A percentile compares a stretch with the other conserved stretches of the same genome.
Conservation (phyloP, 371 early-diverging fungal species). For the Lichtheimia ornata region DNA sequence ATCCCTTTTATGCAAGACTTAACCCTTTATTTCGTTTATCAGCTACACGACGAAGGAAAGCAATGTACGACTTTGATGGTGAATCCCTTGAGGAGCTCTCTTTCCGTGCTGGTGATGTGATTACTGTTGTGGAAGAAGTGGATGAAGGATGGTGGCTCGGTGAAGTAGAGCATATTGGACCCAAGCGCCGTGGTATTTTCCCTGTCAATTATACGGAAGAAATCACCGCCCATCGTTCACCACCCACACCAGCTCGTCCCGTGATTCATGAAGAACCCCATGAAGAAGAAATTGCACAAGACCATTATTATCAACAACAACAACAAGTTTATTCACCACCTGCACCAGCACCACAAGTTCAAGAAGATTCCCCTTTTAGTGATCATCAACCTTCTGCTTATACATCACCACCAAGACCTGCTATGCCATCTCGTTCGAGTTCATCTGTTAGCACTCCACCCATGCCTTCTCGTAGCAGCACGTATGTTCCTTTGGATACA, state of each 20-base stretch:
- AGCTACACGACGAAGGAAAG: conserved; percentile 37
- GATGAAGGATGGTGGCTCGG: conserved; percentile 92
- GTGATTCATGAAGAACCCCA: conserved; percentile 14
- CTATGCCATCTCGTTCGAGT: conserved; percentile 5
- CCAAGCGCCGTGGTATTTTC: conserved; percentile 67
- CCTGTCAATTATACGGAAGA: conserved; percentile 81
- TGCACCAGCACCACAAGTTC: not conserved
- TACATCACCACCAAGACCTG: not conserved
- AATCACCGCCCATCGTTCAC: conserved; percentile 1
- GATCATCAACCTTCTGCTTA: conserved; percentile 2
- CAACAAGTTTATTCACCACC: conserved; percentile 16
- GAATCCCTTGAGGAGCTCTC: conserved; percentile 68
- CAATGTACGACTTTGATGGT: conserved; percentile 72
- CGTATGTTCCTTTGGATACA: conserved; percentile 16
- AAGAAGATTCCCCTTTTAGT: not conserved
- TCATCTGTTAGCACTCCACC: conserved; percentile 5
- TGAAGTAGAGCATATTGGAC: conserved; percentile 55
- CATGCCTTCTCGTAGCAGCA: conserved; percentile 10
- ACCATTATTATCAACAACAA: not conserved
- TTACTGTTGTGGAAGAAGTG: conserved; percentile 72
- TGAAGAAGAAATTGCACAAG: conserved; percentile 4
- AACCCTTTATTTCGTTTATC: too few relatives aligned
- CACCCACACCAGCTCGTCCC: conserved; percentile 20
- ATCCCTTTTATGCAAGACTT: not conserved
- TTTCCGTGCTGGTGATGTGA: conserved; percentile 68